Evolutionary conservation across 2,329 filamentous ascomycete genomes (phyloP).

Genomic region (Ascochyta koolunga): DNA sequence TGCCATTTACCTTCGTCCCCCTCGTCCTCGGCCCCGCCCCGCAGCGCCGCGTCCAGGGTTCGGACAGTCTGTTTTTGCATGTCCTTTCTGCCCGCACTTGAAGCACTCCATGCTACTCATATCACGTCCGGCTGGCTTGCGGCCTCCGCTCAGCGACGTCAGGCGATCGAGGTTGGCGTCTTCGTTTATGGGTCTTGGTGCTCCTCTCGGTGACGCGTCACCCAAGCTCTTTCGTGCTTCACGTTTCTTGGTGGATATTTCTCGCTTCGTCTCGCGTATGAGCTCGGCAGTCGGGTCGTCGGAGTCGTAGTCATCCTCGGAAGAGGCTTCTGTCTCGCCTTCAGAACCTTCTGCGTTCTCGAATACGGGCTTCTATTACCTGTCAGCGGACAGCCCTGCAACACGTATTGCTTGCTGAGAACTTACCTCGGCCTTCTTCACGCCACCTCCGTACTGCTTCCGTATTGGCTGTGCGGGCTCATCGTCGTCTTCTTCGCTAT

Average conservation of each 20-base stretch:
- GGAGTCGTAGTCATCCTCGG: constrained; percentile 51
- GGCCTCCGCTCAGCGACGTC: constrained; percentile 59
- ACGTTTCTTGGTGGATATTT: constrained; percentile 51
- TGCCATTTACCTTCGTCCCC: constrained; percentile 26
- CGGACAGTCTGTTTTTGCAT: constrained; percentile 64
- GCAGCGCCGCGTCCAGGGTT: constrained; percentile 34
- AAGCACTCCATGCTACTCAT: constrained; percentile 60
- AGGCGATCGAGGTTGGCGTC: constrained; percentile 67
- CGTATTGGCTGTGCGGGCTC: constrained; percentile 41
- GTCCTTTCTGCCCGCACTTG: constrained; percentile 66
- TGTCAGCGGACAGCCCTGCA: constrained; percentile 17
- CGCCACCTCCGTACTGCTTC: constrained; percentile 60
- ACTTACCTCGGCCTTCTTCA: constrained; percentile 40
- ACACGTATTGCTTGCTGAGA: constrained; percentile 3
- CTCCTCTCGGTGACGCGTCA: constrained; percentile 54
- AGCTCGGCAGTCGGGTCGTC: constrained; percentile 52
- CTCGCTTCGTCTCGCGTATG: constrained; percentile 54
- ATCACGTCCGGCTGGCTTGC: constrained; percentile 30
- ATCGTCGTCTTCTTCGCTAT: constrained; percentile 45
- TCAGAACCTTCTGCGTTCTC: constrained; percentile 33
- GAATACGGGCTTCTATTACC: constrained; percentile 26
- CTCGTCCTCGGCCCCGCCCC: constrained; percentile 32
- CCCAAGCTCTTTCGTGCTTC: constrained; percentile 54
- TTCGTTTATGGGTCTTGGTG: constrained; percentile 68
- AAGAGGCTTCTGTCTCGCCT: constrained; percentile 29